phyloP scores from a whole-genome alignment of 192 early-diverging fungal species.

The Podila minutissima region DNA sequence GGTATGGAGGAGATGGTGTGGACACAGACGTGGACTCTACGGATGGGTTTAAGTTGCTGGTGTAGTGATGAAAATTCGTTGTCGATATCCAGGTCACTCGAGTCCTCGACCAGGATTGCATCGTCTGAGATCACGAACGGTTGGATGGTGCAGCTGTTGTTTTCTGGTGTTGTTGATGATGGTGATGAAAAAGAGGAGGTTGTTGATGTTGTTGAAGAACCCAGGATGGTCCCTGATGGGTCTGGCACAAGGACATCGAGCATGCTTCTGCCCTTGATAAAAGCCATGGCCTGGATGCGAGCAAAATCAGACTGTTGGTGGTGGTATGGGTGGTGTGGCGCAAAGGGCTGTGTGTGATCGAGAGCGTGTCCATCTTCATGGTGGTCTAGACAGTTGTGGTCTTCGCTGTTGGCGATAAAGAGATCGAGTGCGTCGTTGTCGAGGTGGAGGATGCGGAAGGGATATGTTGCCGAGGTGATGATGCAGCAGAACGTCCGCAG shows the following conservation, averaged over 20 bases:
- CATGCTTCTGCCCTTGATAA: background rate
- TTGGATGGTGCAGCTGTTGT: background rate
- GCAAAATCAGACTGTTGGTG: conserved; percentile 1
- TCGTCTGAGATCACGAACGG: background rate
- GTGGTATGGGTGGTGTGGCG: conserved; percentile 4
- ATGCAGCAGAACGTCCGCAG: conserved; percentile 7
- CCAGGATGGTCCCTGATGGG: background rate
- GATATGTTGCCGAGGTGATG: background rate
- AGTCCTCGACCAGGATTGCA: background rate
- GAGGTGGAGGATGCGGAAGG: conserved; percentile 2
- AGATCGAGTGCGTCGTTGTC: conserved; percentile 1
- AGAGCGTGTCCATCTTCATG: background rate
- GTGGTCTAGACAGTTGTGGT: conserved; percentile 3
- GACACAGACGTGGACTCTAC: background rate
- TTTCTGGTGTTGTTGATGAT: background rate
- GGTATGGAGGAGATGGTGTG: background rate
- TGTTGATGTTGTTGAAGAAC: background rate
- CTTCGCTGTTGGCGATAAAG: conserved; percentile 1
- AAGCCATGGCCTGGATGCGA: background rate
- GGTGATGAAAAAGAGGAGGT: background rate
- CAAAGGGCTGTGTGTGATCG: background rate
- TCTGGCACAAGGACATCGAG: background rate
- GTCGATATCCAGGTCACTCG: background rate
- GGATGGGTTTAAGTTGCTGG: background rate
- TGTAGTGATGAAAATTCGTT: background rate